Conservation (phyloP, 2,329 filamentous ascomycete genomes). For the Biscogniauxia marginata region DNA sequence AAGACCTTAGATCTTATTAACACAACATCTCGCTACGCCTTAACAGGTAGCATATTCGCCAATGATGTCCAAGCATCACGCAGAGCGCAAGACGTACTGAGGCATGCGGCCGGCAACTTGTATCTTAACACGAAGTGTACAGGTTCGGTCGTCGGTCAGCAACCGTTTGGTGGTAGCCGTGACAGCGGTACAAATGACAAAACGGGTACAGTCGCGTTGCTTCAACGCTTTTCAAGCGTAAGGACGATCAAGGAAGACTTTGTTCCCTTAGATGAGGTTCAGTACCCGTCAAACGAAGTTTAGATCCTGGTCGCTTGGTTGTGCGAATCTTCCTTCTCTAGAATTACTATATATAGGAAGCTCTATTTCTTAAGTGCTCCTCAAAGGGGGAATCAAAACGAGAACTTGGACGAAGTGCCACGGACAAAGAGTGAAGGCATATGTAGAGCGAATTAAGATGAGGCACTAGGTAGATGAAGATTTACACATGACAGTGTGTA, state of each 20-base stretch:
- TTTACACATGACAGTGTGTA: no score
- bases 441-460: no score
- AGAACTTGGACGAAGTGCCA: no score
- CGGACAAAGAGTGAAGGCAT: no score
- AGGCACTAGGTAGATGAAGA: no score
- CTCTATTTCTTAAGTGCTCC: no score
- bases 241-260: background rate
- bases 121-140: background rate
- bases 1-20: constrained; percentile 39
- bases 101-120: background rate
- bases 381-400: no score
- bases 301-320: background rate
- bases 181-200: background rate
- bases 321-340: no score
- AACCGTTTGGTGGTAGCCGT: background rate
- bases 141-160: background rate
- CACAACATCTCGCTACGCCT: constrained; percentile 39
- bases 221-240: background rate
- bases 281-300: background rate
- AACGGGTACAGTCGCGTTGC: background rate
- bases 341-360: no score
- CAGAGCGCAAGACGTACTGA: background rate
- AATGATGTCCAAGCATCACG: background rate
- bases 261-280: background rate
- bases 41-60: constrained; percentile 51